A percentile compares a stretch with the other conserved stretches of the same genome.
Evolutionary conservation across 805 yeast genomes (phyloP).

Genomic region (Candida nanaspora): DNA sequence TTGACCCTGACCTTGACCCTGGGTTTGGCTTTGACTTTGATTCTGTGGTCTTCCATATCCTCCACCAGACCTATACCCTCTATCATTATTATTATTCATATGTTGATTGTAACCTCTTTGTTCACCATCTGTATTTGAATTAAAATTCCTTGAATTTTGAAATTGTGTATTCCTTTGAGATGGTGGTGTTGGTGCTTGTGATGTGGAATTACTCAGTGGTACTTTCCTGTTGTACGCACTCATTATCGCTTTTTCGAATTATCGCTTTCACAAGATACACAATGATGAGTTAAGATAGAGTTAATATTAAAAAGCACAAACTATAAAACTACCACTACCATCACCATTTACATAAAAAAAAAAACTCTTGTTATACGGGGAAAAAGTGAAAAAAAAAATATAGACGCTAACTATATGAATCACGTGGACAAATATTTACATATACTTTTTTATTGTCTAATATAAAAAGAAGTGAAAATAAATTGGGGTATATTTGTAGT

Average conservation of each 20-base stretch:
- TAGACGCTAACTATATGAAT: too few relatives aligned
- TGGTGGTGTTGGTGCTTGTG: background rate
- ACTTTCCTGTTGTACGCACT: background rate
- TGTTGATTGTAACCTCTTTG: too few relatives aligned
- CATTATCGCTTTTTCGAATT: background rate
- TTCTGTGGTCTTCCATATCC: too few relatives aligned
- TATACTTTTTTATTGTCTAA: background rate
- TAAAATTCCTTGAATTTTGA: background rate
- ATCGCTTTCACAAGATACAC: too few relatives aligned
- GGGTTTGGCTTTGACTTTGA: background rate
- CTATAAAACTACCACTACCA: too few relatives aligned
- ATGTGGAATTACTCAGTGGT: background rate
- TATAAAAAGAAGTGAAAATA: background rate
- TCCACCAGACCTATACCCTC: too few relatives aligned
- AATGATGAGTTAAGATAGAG: too few relatives aligned
- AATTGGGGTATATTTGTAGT: constrained; percentile 1
- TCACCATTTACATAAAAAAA: too few relatives aligned
- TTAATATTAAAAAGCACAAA: too few relatives aligned
- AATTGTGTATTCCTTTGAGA: background rate
- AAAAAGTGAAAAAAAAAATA: too few relatives aligned
- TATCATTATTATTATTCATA: too few relatives aligned
- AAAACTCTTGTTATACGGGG: too few relatives aligned
- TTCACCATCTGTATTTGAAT: background rate
- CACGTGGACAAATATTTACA: background rate
- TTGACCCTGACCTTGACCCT: background rate